Conservation (phyloP, 2,329 filamentous ascomycete species). For the Cladophialophora exuberans region DNA sequence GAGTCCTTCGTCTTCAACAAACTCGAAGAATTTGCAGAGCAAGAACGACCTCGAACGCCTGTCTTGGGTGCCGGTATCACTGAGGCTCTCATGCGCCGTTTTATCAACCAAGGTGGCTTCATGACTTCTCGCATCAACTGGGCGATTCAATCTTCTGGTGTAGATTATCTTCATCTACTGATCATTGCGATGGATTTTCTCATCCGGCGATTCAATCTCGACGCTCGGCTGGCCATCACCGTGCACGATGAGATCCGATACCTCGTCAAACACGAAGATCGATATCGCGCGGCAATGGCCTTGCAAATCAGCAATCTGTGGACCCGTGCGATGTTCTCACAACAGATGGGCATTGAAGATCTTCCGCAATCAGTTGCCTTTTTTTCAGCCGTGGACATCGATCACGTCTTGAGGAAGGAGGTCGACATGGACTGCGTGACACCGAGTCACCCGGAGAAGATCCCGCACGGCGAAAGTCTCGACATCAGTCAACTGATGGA, state of each 20-base stretch:
- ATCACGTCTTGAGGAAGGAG: constrained; percentile 94
- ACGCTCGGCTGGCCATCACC: constrained; percentile 85
- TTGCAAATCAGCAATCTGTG: constrained; percentile 92
- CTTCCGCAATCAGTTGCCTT: constrained; percentile 92
- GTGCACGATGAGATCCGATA: constrained; percentile 98
- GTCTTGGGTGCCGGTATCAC: constrained; percentile 95
- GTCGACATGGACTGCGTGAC: constrained; percentile 98
- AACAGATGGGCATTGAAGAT: constrained; percentile 95
- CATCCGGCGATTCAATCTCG: constrained; percentile 78
- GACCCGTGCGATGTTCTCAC: constrained; percentile 96
- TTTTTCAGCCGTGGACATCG: constrained; percentile 94
- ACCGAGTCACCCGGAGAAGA: constrained; percentile 77
- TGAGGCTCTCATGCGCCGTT: constrained; percentile 86
- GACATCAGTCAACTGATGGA: constrained; percentile 79
- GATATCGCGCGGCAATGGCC: constrained; percentile 88
- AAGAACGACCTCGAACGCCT: constrained; percentile 85
- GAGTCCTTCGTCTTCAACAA: constrained; percentile 99
- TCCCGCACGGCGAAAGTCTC: constrained; percentile 82
- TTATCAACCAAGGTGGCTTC: constrained; percentile 85
- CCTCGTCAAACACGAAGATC: constrained; percentile 80
- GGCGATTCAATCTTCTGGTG: constrained; percentile 96
- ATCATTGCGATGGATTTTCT: constrained; percentile 96
- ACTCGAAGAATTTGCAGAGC: constrained; percentile 95
- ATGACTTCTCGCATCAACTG: constrained; percentile 97
- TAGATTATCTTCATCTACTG: constrained; percentile 93